These are phyloP conservation scores for Metschnikowia kofuensis DNA, from an alignment of 805 yeast species.

Conservation along the genomic window DNA sequence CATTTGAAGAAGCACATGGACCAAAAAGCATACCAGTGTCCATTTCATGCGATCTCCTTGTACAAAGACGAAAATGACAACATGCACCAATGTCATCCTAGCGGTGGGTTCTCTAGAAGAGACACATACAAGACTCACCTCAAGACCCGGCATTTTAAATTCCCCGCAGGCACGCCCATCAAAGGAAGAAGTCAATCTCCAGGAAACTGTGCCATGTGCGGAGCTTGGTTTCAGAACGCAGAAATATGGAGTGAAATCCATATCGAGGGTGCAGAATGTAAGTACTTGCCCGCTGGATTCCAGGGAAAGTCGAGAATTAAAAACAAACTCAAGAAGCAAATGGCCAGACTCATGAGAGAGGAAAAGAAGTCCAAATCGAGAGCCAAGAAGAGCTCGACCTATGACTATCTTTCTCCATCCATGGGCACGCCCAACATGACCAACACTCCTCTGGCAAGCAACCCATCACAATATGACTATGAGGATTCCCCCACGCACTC, in stretches of 20 bases:
- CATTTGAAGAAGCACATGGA: constrained; percentile 52
- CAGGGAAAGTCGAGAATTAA: constrained; percentile 44
- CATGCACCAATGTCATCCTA: constrained; percentile 51
- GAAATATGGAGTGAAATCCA: constrained; percentile 52
- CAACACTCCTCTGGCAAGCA: constrained; percentile 15
- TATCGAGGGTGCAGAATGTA: constrained; percentile 49
- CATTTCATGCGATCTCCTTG: constrained; percentile 41
- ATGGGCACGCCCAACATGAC: constrained; percentile 19
- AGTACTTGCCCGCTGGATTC: constrained; percentile 41
- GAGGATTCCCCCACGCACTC: constrained; percentile 18
- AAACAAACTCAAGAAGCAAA: constrained; percentile 39
- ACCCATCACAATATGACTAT: constrained; percentile 15
- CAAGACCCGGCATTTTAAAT: constrained; percentile 53
- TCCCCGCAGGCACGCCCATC: constrained; percentile 54
- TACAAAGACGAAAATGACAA: constrained; percentile 39
- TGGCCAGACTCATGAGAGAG: constrained; percentile 22
- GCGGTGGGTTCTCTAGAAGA: constrained; percentile 57
- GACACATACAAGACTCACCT: constrained; percentile 60
- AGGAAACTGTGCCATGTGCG: constrained; percentile 57
- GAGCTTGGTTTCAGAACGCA: constrained; percentile 45
- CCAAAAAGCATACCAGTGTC: constrained; percentile 53
- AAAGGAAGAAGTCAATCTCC: constrained; percentile 40
- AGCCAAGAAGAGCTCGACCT: constrained; percentile 8
- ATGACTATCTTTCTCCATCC: constrained; percentile 12
- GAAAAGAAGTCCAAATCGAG: constrained; percentile 11